Conservation (phyloP, 2,329 filamentous ascomycete species). For the Falciphora oryzae region DNA sequence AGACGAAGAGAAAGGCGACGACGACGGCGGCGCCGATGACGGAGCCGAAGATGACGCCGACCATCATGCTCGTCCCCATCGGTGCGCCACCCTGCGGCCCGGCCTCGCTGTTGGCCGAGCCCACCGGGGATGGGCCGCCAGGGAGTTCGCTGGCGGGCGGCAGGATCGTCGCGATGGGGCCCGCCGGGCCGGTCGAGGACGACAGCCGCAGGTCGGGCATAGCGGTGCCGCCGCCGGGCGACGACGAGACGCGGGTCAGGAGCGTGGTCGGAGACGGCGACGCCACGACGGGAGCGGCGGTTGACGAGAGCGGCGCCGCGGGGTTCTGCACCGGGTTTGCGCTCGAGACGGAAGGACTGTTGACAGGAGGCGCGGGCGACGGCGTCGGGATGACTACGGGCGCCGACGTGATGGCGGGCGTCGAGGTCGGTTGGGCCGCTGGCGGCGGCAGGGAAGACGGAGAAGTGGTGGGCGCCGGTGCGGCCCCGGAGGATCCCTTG, state of each 20-base stretch:
- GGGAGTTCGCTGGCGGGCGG: not conserved
- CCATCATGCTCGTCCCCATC: not conserved
- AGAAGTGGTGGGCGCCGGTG: too few relatives aligned
- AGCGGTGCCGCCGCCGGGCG: not conserved
- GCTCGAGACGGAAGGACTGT: not conserved
- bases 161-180: not conserved
- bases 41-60: not conserved
- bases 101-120: not conserved
- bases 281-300: not conserved
- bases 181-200: not conserved
- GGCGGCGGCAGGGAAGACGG: too few relatives aligned
- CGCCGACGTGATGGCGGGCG: not conserved
- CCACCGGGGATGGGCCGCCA: not conserved
- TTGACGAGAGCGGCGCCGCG: not conserved
- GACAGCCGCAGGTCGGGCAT: too few relatives aligned
- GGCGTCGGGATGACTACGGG: not conserved
- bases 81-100: not conserved
- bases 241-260: not conserved
- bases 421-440: not conserved
- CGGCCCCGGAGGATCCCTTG: too few relatives aligned
- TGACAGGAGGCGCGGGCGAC: not conserved
- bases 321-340: slow-evolving; percentile 1
- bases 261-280: not conserved
- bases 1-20: not conserved
- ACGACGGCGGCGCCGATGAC: not conserved